Conservation (phyloP, 306 rosid genomes). For the Spatholobus suberectus region DNA sequence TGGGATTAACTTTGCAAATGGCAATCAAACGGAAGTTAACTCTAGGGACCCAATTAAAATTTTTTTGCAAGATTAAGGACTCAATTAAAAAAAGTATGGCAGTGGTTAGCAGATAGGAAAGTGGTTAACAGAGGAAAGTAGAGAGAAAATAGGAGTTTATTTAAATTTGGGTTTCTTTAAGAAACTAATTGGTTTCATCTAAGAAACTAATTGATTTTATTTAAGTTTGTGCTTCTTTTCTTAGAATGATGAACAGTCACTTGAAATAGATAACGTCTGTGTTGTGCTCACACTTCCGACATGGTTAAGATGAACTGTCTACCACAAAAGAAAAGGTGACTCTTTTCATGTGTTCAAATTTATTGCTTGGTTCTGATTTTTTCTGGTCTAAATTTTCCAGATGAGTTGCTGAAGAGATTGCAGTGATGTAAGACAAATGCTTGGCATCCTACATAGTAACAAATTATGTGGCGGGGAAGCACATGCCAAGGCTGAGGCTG, state of each 20-base stretch:
- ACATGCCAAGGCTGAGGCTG: slow-evolving; percentile 41
- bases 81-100: too few species aligned
- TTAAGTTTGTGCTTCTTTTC: neutral
- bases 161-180: neutral
- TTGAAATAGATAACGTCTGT: neutral
- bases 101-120: neutral
- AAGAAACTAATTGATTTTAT: neutral
- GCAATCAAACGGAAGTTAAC: too few species aligned
- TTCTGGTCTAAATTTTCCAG: slow-evolving; percentile 46
- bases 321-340: neutral
- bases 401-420: slow-evolving; percentile 49
- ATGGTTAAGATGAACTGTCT: neutral
- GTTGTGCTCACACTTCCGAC: neutral
- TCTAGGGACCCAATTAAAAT: too few species aligned
- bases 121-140: neutral
- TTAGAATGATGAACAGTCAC: neutral
- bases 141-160: neutral
- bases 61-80: too few species aligned
- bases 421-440: slow-evolving; percentile 34
- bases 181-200: neutral
- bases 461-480: slow-evolving; percentile 24
- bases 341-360: neutral
- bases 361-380: slow-evolving; percentile 28
- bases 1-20: too few species aligned
- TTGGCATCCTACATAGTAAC: slow-evolving; percentile 1